Conservation (phyloP, 2,329 filamentous ascomycete genomes). For the Pezicula radicicola region DNA sequence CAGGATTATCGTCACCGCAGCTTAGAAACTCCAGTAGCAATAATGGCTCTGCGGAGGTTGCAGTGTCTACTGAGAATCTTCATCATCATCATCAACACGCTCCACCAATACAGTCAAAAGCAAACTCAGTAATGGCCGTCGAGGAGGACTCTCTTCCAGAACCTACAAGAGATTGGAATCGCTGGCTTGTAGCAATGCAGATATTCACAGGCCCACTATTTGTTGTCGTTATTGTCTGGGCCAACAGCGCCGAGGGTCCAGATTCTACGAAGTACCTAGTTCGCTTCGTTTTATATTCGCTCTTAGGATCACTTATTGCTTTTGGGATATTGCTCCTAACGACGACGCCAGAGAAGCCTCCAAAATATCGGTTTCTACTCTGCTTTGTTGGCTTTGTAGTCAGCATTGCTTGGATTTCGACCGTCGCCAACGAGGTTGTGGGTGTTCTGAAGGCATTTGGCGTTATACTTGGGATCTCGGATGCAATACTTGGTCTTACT, state of each 20-base stretch:
- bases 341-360: constrained; percentile 64
- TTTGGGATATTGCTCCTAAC: constrained; percentile 65
- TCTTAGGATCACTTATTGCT: constrained; percentile 66
- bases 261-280: constrained; percentile 45
- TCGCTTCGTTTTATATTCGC: constrained; percentile 57
- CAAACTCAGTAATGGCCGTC: constrained; percentile 6
- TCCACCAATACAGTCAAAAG: constrained; percentile 10
- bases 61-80: constrained; percentile 23
- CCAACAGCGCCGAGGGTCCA: constrained; percentile 60
- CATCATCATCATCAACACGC: constrained; percentile 22
- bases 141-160: constrained; percentile 4
- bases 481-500: constrained; percentile 91
- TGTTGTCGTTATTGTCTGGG: constrained; percentile 73
- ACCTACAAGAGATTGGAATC: constrained; percentile 63
- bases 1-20: constrained; percentile 9
- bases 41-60: constrained; percentile 28
- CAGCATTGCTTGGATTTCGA: constrained; percentile 93
- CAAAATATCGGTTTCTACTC: constrained; percentile 72
- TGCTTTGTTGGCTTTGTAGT: constrained; percentile 91
- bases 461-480: constrained; percentile 87
- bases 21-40: constrained; percentile 25
- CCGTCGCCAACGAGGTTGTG: constrained; percentile 92
- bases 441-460: constrained; percentile 91
- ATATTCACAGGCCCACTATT: constrained; percentile 86
- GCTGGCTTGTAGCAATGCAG: constrained; percentile 85